These are phyloP conservation scores for Geotrichum ghanense DNA, from an alignment of 805 yeast genomes.

Conservation along the genomic window DNA sequence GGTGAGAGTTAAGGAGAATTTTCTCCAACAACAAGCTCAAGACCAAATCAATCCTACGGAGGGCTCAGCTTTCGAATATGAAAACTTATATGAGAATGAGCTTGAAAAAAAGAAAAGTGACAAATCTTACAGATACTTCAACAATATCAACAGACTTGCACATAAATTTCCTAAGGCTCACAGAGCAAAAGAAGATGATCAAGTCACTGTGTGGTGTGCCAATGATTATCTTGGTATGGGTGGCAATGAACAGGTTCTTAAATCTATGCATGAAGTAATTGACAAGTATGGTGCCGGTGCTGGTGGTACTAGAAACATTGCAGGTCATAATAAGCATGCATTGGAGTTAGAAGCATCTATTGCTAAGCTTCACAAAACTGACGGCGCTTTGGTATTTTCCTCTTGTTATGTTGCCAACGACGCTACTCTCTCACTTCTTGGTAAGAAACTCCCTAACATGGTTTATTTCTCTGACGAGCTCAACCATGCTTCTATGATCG, in stretches of 20 bases:
- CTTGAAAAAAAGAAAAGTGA: slow-evolving; percentile 67
- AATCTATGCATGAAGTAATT: slow-evolving; percentile 67
- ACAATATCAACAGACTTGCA: slow-evolving; percentile 93
- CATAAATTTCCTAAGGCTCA: slow-evolving; percentile 91
- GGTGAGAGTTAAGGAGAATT: background rate
- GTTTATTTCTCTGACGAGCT: slow-evolving; percentile 87
- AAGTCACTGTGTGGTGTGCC: slow-evolving; percentile 98
- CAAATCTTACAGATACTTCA: slow-evolving; percentile 90
- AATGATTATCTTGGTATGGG: slow-evolving; percentile 97
- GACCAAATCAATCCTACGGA: slow-evolving; percentile 8
- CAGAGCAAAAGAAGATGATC: slow-evolving; percentile 55
- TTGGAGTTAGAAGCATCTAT: slow-evolving; percentile 73
- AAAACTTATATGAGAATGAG: slow-evolving; percentile 56
- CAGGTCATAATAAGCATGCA: slow-evolving; percentile 93
- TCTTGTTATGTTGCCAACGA: slow-evolving; percentile 97
- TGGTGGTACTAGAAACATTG: slow-evolving; percentile 98
- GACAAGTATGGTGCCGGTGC: slow-evolving; percentile 96
- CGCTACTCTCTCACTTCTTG: slow-evolving; percentile 82
- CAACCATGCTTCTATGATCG: slow-evolving; percentile 97
- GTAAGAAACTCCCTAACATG: slow-evolving; percentile 79
- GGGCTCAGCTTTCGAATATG: slow-evolving; percentile 51
- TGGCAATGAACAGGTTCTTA: slow-evolving; percentile 57
- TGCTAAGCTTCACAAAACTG: slow-evolving; percentile 88
- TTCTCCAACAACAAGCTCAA: slow-evolving; percentile 5
- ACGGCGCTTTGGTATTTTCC: slow-evolving; percentile 87